A percentile compares a stretch with the other conserved stretches of the same genome.
Conservation (phyloP, 192 early-diverging fungal species). For the Rhizophagus prolifer region DNA sequence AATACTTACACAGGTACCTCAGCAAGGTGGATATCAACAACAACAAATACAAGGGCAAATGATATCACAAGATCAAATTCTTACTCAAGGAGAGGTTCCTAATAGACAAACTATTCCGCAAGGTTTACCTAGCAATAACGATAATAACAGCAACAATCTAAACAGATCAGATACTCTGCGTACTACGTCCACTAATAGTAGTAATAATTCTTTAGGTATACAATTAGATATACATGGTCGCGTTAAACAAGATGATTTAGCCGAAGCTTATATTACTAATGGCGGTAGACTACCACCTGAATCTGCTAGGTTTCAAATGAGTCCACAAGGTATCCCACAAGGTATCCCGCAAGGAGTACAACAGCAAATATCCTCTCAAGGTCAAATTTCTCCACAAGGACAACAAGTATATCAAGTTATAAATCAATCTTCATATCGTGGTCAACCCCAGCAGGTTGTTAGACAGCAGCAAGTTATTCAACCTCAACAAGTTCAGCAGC, state of each 20-base stretch:
- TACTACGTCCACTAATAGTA: background rate
- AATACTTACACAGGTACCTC: slow-evolving; percentile 10
- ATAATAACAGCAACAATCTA: background rate
- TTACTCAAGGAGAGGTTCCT: slow-evolving; percentile 20
- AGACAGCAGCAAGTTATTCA: background rate
- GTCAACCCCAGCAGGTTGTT: too few relatives aligned
- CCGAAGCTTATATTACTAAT: slow-evolving; percentile 18
- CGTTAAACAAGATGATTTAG: slow-evolving; percentile 27
- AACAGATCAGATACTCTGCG: slow-evolving; percentile 8
- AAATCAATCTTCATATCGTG: too few relatives aligned
- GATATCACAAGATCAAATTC: slow-evolving; percentile 10
- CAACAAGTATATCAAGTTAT: background rate
- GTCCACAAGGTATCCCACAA: background rate
- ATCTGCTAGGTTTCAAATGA: slow-evolving; percentile 14
- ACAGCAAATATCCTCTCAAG: background rate
- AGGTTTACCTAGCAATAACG: too few relatives aligned
- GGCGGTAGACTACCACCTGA: slow-evolving; percentile 14
- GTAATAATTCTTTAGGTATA: slow-evolving; percentile 21
- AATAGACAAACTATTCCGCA: too few relatives aligned
- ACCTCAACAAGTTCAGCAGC: background rate
- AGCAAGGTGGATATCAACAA: slow-evolving; percentile 28
- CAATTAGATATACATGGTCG: slow-evolving; percentile 17
- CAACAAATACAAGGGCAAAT: background rate
- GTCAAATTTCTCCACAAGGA: background rate
- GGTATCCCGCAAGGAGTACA: background rate